phyloP scores from a whole-genome alignment of 2,329 filamentous ascomycete species.

The Nothophaeocryptopus gaeumannii region DNA sequence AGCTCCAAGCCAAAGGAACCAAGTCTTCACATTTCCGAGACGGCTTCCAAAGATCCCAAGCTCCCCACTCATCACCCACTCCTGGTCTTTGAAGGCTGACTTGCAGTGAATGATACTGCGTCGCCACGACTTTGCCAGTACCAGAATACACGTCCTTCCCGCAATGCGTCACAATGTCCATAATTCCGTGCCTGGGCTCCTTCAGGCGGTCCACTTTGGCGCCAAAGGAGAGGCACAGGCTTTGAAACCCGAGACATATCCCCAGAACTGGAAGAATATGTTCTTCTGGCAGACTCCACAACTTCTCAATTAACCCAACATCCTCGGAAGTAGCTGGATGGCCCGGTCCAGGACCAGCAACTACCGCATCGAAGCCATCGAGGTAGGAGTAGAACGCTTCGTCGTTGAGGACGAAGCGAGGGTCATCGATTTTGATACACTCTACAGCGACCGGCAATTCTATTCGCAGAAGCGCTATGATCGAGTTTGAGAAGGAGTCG shows the following conservation, averaged over 20 bases:
- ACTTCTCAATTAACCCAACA: conserved; percentile 73
- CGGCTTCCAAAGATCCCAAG: conserved; percentile 37
- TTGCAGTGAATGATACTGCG: conserved; percentile 70
- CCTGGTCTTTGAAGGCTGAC: conserved; percentile 40
- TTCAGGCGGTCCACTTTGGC: conserved; percentile 63
- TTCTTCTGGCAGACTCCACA: conserved; percentile 66
- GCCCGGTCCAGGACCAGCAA: conserved; percentile 88
- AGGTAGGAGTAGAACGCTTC: conserved; percentile 45
- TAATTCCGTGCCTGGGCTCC: conserved; percentile 79
- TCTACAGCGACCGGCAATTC: conserved; percentile 58
- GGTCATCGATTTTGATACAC: conserved; percentile 65
- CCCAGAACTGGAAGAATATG: conserved; percentile 74
- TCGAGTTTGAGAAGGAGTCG: conserved; percentile 96
- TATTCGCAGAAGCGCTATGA: conserved; percentile 74
- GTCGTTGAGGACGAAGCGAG: conserved; percentile 36
- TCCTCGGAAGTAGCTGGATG: conserved; percentile 70
- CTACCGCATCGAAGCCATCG: conserved; percentile 72
- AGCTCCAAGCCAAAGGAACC: conserved; percentile 50
- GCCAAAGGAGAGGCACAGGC: conserved; percentile 67
- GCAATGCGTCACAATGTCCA: conserved; percentile 63
- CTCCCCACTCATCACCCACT: conserved; percentile 34
- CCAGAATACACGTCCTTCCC: conserved; percentile 63
- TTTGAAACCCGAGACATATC: conserved; percentile 88
- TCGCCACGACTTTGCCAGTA: conserved; percentile 62
- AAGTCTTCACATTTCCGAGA: conserved; percentile 38